phyloP scores from a whole-genome alignment of 441 rosid species.

The Sinapis alba region DNA sequence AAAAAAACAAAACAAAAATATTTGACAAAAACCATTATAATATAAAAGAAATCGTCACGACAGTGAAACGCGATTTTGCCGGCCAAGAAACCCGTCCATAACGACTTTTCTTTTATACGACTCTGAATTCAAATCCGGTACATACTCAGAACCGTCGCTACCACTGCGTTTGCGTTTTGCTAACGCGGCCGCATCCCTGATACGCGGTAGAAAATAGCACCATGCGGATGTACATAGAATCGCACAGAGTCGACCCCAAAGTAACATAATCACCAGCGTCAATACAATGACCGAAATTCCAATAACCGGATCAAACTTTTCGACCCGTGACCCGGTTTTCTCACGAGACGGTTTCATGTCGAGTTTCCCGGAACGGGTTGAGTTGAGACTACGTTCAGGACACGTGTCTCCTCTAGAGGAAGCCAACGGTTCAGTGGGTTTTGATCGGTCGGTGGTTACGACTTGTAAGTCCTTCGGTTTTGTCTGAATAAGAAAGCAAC shows the following conservation, averaged over 20 bases:
- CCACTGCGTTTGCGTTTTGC: constrained; percentile 36
- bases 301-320: constrained; percentile 47
- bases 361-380: constrained; percentile 3
- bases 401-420: constrained; percentile 15
- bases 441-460: constrained; percentile 18
- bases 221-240: constrained; percentile 74
- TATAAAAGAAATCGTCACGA: constrained; percentile 10
- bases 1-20: background rate
- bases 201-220: constrained; percentile 59
- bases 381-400: constrained; percentile 19
- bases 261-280: constrained; percentile 56
- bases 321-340: constrained; percentile 28
- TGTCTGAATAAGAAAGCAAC: constrained; percentile 15
- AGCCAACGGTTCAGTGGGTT: constrained; percentile 21
- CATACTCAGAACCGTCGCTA: constrained; percentile 6
- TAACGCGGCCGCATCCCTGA: constrained; percentile 29
- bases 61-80: constrained; percentile 37
- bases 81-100: constrained; percentile 67
- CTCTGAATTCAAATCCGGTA: constrained; percentile 44
- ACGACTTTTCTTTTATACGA: constrained; percentile 66
- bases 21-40: constrained; percentile 20
- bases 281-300: constrained; percentile 60
- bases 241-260: constrained; percentile 79
- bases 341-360: constrained; percentile 6
- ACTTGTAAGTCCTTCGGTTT: constrained; percentile 19